Base-by-base conservation (phyloP, 176 grass and related monocot species). In the Dendrocalamus sinicus region DNA sequence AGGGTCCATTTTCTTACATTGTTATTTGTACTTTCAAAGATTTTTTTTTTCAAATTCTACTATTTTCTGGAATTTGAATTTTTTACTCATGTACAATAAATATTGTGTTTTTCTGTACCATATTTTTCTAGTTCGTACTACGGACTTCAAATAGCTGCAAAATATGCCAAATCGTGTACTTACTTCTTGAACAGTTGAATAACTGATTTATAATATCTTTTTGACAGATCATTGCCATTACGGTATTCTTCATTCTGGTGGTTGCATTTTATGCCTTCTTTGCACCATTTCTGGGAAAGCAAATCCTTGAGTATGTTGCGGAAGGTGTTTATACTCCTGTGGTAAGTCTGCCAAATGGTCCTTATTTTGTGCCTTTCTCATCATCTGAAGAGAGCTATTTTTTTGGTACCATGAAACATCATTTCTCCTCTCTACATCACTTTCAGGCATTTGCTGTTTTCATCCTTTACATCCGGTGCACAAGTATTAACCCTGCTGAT, bases 401-500 rank as follows among this genome's bases (percentile, higher is more conserved):
- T 75, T 48, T 15, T 77, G 11, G 24, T 88, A 78, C 67, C 32
- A 83, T 73, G 58, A 85, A 65, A 43, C 16, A 44, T 78, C 35
- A 35, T 78, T 85, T 79, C 19, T 72, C 53, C 70, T 83, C 52
- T 75, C 32, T 32, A 14, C 59, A 63, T 70, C 81, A 55, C 58
- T 89, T 91, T 82, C 89, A 99, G 97, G 93, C 94, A 35, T 66
- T 99, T 77, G 84, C 90, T 40, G 97, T 99, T 89, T 99, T 99
- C 83, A 91, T 96, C 75, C 93, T 99, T 78, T 99, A 99, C 39
- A 82, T 99, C 8, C 94, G 97, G 20, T 99, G 97, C 84, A 99
- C 97, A 71, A 95, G 90, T 83, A 99, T 99, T 88, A 99, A 99
- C 85, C 97, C 97, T 67, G 97, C 97, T 39, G 97, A 99, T 92